Evolutionary conservation across 176 grass and related monocot genomes (phyloP), one percentile per base, ranked within the genome.

Genomic region (Eragrostis nindensis): DNA sequence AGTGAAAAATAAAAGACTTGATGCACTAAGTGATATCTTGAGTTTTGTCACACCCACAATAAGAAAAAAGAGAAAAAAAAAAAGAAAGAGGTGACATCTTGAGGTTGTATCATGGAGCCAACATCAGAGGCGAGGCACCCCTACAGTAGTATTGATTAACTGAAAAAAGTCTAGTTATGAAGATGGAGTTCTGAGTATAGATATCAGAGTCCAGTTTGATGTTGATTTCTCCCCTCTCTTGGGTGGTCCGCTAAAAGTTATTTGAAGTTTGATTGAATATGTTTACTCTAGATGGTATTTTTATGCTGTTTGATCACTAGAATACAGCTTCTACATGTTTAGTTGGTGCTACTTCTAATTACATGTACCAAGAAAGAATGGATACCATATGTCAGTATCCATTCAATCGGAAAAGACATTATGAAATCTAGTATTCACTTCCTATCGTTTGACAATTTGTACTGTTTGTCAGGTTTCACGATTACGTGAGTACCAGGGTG

Each of bases 401-500:
- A 68, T 39, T 75, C 47, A 56, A 27, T 8, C 26, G 60, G 67
- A 0, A 30, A 67, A n/a, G 15, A 25, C 68, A 21, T 57, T 3
- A 16, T 52, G 12, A 52, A 32, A 25, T 44, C 4, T 6, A 56
- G 8, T 42, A 9, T 43, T 14, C 5, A 41, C 27, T 49, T 15
- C 2, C 1, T 6, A 6, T 63, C 43, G 4, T 54, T 11, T 84
- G 39, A 70, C 29, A 70, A 8, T 80, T 19, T 13, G 12, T 7
- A 70, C 11, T 70, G 36, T 19, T 57, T 22, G 2, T 85, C 85
- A 98, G 96, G 72, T 98, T 81, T 95, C 96, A 38, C 92, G 96
- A 3, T 84, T 98, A 38, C 88, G 96, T 15, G 96, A 98, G 74
- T 98, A 98, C 46, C 96, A 98, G 86, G 96, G 96, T 24, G 96